Percentiles rank a stretch among this genome's conserved stretches.
These are phyloP conservation scores for Ciborinia camelliae DNA, from an alignment of 2,329 filamentous ascomycete species.

Conservation along the genomic window DNA sequence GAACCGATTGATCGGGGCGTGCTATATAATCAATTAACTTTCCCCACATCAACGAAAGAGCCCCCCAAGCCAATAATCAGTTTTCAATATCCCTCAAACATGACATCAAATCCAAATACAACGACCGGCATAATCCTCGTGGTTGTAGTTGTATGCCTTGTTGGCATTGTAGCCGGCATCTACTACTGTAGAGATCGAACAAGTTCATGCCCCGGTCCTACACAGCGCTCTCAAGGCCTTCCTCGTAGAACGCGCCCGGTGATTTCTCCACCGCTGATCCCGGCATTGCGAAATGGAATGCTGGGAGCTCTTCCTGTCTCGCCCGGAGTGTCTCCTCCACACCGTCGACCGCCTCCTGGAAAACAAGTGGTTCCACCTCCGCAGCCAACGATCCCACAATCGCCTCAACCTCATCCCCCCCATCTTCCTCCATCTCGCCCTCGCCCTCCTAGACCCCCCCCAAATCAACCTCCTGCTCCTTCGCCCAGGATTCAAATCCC, in stretches of 20 bases:
- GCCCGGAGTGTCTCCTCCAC: neutral
- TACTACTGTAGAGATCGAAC: neutral
- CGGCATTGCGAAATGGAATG: neutral
- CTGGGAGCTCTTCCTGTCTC: neutral
- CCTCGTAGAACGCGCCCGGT: neutral
- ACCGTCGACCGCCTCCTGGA: neutral
- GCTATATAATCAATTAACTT: neutral
- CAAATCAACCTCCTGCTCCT: neutral
- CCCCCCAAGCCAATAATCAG: neutral
- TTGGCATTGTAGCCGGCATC: neutral
- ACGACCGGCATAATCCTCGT: neutral
- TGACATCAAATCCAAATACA: neutral
- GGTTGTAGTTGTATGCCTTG: neutral
- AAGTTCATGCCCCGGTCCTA: neutral
- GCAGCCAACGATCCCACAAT: neutral
- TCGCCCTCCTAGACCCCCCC: neutral
- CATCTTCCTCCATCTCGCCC: slow-evolving; percentile 34
- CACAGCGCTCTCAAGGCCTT: neutral
- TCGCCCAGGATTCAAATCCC: neutral
- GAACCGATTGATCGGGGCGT: neutral
- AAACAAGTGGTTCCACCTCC: neutral
- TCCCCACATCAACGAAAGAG: neutral
- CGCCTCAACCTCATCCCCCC: neutral
- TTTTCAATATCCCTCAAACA: neutral
- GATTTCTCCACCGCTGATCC: no score